A percentile compares a stretch with the other conserved stretches of the same genome.
Conservation (phyloP, 768 basidiomycete genomes). For the Suillus brevipes region DNA sequence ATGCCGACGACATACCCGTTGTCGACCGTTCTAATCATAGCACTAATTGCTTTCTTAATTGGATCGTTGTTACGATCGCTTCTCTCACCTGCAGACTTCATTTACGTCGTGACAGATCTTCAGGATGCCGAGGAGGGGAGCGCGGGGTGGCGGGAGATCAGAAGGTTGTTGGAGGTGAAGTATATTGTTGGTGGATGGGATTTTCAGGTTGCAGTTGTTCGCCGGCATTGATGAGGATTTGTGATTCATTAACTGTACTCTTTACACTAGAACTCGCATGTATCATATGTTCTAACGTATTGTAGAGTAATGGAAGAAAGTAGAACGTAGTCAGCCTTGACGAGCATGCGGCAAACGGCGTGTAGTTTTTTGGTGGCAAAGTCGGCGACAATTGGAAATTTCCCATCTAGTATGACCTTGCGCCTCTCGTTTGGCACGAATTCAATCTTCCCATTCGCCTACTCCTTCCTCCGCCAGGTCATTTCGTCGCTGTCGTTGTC, state of each 20-base stretch:
- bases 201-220: conserved; percentile 81
- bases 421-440: conserved; percentile 31
- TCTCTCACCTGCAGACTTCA: conserved; percentile 88
- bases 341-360: conserved; percentile 26
- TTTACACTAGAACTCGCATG: not conserved
- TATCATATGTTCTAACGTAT: conserved; percentile 3
- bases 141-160: conserved; percentile 82
- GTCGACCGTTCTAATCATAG: conserved; percentile 69
- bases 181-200: conserved; percentile 85
- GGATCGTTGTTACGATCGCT: conserved; percentile 89
- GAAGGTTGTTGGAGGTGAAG: conserved; percentile 78
- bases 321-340: not conserved
- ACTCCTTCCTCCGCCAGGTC: not conserved
- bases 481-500: not conserved
- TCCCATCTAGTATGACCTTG: conserved; percentile 40
- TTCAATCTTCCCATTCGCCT: conserved; percentile 23
- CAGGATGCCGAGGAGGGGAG: conserved; percentile 51
- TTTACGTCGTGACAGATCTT: conserved; percentile 69
- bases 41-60: conserved; percentile 85
- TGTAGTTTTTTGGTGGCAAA: conserved; percentile 29
- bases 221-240: conserved; percentile 52
- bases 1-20: conserved; percentile 37
- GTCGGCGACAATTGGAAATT: conserved; percentile 25
- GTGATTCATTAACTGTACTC: not conserved
- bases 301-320: conserved; percentile 2